Base-by-base conservation (phyloP, 106 monocot genomes). In the Dioscorea zingiberensis region DNA sequence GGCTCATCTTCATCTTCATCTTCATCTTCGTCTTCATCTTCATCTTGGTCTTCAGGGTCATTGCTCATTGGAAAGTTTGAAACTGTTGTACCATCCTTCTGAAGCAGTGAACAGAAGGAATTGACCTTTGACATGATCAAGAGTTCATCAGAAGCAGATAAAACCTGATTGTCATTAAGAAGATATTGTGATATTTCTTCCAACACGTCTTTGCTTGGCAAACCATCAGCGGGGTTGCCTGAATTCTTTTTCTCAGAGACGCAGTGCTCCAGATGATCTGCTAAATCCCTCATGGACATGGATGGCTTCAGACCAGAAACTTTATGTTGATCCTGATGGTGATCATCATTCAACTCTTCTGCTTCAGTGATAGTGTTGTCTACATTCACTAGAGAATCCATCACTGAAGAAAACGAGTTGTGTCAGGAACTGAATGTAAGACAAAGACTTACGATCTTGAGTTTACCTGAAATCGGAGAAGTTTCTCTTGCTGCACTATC, bases 251-350 rank as follows among this genome's bases (percentile, higher is more conserved):
- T 78, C 44, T 73, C 92, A 1, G 89, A 76, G 22, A 94, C 86
- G 71, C 89, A 87, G n/a, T 89, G 71, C 16, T 77, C 84, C 18
- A 94, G 45, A 58, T 94, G 86, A 69, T 78, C 89, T 45, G 92
- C 80, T 21, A 98, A 70, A 68, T 98, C 92, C 16, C 58, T 79
- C 71, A 86, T 73, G 3, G 97, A 98, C 88, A 98, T 86, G 15
- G 97, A 97, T 48, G 83, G 68, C 28, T 68, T 62, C 19, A 98
- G 75, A 17, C 84, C 86, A 13, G 85, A 85, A 15, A 77, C 80
- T 48, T 77, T 79, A 18, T 86, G 63, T 22, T 81, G 81, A 67
- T 81, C 77, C 86, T 77, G 81, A 22, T 58, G 38, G 13, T 16
- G 59, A 32, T 47, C 24, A 14, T 63, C 69, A 21, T 73, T 73